phyloP scores from a whole-genome alignment of 371 early-diverging fungal species.

The Mortierella sp. region DNA sequence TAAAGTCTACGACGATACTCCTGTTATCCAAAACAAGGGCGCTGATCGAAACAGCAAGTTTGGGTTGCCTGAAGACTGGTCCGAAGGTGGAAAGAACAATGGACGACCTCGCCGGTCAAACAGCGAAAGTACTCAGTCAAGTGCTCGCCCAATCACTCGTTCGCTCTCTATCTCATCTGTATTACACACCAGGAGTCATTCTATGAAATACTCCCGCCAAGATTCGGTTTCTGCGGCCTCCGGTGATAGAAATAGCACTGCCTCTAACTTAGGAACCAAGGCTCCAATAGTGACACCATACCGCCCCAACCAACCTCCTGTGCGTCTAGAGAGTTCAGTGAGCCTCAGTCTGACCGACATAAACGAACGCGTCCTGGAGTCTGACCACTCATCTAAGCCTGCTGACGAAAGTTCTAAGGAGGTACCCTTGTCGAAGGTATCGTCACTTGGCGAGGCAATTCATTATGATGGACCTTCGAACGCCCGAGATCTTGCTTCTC shows the following conservation, averaged over 20 bases:
- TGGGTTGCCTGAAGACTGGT: conserved; percentile 34
- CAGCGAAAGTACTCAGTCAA: conserved; percentile 4
- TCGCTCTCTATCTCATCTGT: conserved; percentile 33
- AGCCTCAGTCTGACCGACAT: conserved; percentile 17
- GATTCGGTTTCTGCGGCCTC: background rate
- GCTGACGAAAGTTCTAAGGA: conserved; percentile 7
- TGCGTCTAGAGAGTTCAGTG: conserved; percentile 27
- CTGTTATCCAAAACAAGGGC: conserved; percentile 35
- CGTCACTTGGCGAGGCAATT: conserved; percentile 26
- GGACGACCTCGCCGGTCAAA: background rate
- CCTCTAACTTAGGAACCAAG: background rate
- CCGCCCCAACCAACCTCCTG: conserved; percentile 35
- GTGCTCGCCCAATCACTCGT: conserved; percentile 7
- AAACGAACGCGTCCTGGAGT: conserved; percentile 5
- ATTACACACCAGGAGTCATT: conserved; percentile 10
- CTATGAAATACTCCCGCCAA: background rate
- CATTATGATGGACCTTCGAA: conserved; percentile 23
- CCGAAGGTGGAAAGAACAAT: background rate
- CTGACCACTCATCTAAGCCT: background rate
- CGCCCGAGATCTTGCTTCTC: conserved; percentile 33
- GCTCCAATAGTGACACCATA: conserved; percentile 42
- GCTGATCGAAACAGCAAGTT: conserved; percentile 25
- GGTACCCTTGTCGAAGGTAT: background rate
- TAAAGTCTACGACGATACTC: conserved; percentile 49
- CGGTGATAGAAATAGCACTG: conserved; percentile 5